Conservation (phyloP, 23 red algal species). For the Gracilaria gracilis region DNA sequence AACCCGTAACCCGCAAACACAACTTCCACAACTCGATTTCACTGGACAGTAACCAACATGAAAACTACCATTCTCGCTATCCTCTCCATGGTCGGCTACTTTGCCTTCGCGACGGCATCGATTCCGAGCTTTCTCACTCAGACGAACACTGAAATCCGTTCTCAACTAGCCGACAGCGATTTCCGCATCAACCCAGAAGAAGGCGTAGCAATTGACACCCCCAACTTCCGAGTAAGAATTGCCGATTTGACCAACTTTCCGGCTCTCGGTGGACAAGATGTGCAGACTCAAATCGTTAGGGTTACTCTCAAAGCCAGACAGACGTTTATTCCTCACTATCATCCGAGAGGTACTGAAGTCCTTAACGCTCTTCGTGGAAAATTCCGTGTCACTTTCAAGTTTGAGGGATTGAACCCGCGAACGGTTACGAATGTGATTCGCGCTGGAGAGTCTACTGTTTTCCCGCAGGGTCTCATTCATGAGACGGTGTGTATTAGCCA, state of each 20-base stretch:
- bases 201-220: constrained; percentile 37
- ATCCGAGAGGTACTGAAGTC: constrained; percentile 60
- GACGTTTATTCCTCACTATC: constrained; percentile 62
- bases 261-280: constrained; percentile 50
- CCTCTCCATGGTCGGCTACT: background rate
- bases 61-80: background rate
- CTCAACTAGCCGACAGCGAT: constrained; percentile 14
- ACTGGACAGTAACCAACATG: background rate
- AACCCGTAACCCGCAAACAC: background rate
- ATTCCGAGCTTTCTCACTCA: constrained; percentile 47
- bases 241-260: constrained; percentile 65
- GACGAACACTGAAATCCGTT: constrained; percentile 1
- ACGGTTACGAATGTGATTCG: constrained; percentile 40
- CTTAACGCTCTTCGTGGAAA: constrained; percentile 55
- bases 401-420: constrained; percentile 53
- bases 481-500: constrained; percentile 42
- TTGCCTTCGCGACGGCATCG: background rate
- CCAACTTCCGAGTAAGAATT: constrained; percentile 59
- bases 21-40: background rate
- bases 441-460: constrained; percentile 61
- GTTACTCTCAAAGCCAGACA: constrained; percentile 49
- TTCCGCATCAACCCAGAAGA: constrained; percentile 40
- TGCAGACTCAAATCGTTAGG: constrained; percentile 52
- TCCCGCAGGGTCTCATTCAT: constrained; percentile 69
- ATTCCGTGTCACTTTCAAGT: constrained; percentile 54